Conservation (phyloP, 441 rosid species). For the Jatropha podagrica region DNA sequence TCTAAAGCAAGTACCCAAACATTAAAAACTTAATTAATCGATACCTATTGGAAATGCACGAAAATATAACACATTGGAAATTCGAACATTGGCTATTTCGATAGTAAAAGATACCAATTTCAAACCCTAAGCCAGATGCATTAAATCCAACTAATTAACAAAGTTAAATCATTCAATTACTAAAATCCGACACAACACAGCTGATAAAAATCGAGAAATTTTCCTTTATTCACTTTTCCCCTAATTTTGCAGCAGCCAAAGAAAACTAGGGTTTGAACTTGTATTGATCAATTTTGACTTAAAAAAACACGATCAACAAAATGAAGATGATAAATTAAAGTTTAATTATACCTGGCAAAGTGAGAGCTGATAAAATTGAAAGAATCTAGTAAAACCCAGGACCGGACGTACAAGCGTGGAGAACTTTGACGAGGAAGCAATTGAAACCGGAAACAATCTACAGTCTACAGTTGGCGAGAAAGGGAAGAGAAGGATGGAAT, state of each 20-base stretch:
- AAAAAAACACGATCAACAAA: background rate
- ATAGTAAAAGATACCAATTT: conserved; percentile 10
- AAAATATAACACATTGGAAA: conserved; percentile 12
- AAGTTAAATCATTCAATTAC: conserved; percentile 23
- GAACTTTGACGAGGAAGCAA: conserved; percentile 26
- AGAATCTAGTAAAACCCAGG: conserved; percentile 11
- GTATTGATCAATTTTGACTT: conserved; percentile 24
- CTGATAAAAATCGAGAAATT: conserved; percentile 12
- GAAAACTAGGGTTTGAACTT: conserved; percentile 51
- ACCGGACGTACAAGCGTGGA: background rate
- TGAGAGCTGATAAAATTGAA: conserved; percentile 10
- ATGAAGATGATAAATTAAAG: conserved; percentile 10
- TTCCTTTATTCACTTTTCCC: conserved; percentile 8
- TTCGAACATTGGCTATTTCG: conserved; percentile 8
- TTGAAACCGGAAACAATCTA: conserved; percentile 37
- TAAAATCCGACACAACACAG: conserved; percentile 19
- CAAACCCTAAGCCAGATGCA: conserved; percentile 24
- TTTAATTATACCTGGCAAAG: conserved; percentile 30
- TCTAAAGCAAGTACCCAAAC: conserved; percentile 5
- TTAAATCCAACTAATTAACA: conserved; percentile 15
- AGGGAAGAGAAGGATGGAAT: conserved; percentile 19
- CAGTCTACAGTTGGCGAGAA: conserved; percentile 41
- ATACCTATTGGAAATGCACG: conserved; percentile 20
- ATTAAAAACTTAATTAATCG: background rate
- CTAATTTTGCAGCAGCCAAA: conserved; percentile 27